Percentiles rank a stretch among this genome's conserved stretches.
Evolutionary conservation across 1,284 basidiomycete species (phyloP).

Genomic region (Boletus semigastroideus): DNA sequence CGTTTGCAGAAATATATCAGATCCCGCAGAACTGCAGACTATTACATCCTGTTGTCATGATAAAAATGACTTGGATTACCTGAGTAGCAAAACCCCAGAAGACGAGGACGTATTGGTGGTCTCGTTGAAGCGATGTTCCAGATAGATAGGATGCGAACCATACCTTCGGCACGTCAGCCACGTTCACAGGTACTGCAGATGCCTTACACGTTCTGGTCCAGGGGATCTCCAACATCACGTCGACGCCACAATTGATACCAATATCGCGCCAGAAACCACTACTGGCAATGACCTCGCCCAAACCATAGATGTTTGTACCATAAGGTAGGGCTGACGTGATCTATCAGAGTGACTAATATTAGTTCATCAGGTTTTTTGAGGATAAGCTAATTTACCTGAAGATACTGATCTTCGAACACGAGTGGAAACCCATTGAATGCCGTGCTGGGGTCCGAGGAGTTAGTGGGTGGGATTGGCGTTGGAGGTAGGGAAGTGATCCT

Average conservation of each 20-base stretch:
- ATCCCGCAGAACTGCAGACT: conserved; percentile 47
- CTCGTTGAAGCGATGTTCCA: conserved; percentile 61
- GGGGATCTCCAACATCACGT: conserved; percentile 61
- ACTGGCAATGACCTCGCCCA: conserved; percentile 71
- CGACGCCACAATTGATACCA: conserved; percentile 47
- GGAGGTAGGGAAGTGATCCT: conserved; percentile 54
- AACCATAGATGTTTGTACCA: conserved; percentile 73
- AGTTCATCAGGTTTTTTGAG: not conserved
- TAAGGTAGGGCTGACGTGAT: conserved; percentile 62
- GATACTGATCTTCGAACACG: conserved; percentile 76
- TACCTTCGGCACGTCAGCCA: conserved; percentile 39
- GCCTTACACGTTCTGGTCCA: conserved; percentile 60
- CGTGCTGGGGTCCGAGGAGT: conserved; percentile 46
- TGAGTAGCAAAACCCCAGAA: conserved; percentile 71
- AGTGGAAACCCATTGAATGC: conserved; percentile 59
- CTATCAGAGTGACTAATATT: conserved; percentile 34
- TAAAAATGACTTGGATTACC: conserved; percentile 32
- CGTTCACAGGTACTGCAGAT: not conserved
- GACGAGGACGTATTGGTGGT: conserved; percentile 50
- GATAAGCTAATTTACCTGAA: conserved; percentile 40
- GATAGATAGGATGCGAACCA: conserved; percentile 67
- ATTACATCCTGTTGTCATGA: not conserved
- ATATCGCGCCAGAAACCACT: conserved; percentile 67
- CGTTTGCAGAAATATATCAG: conserved; percentile 63
- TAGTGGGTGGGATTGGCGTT: conserved; percentile 52